Base-by-base conservation (phyloP, 2,329 filamentous ascomycete species). In the Neopestalotiopsis rosae region DNA sequence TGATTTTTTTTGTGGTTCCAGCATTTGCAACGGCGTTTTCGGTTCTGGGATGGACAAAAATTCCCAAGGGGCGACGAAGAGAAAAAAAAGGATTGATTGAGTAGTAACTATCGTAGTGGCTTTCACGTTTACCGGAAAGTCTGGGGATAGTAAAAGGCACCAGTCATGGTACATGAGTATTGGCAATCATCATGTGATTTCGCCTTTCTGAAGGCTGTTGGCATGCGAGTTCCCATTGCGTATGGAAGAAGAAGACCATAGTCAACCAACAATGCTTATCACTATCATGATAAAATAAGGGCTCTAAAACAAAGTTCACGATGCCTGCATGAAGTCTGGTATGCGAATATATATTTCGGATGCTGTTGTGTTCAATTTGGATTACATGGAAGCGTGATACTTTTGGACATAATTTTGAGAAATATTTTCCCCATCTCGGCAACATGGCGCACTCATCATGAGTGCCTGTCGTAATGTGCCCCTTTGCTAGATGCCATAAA, bases 1-100 rank as follows among this genome's bases (percentile, higher is more conserved):
- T 62, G 57, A 13, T 40, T 14, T 72, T 72, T 66, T 65, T 32
- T 28, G 34, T 32, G n/a, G 42, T 40, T 24, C 32, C n/a, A 45
- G 63, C 42, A 28, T 58, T 67, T 61, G 45, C 20, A 52, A 62
- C 30, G 59, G 59, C 59, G 59, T 62, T 62, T 59, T 38, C 20
- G 57, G 17, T 52, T 49, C 42, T n/a, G 59, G 59, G 32, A 62
- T 20, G 59, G 59, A 62, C 40, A 20, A 34, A n/a, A 61, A 28
- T 38, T 10, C n/a, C 13, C 13, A 24, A 28, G 24, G 24, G 24
- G 24, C 24, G 24, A 30, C 20, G 28, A 30, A 20, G 57, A 6
- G 17, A 14, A 6, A n/a, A n/a, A n/a, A 56, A 17, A 56, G 17
- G 13, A 56, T 12, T 24, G 49, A 14, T 56, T 24, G 49, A 56